These are phyloP conservation scores for Mycena filopes DNA, from an alignment of 768 basidiomycete genomes.

Conservation along the genomic window DNA sequence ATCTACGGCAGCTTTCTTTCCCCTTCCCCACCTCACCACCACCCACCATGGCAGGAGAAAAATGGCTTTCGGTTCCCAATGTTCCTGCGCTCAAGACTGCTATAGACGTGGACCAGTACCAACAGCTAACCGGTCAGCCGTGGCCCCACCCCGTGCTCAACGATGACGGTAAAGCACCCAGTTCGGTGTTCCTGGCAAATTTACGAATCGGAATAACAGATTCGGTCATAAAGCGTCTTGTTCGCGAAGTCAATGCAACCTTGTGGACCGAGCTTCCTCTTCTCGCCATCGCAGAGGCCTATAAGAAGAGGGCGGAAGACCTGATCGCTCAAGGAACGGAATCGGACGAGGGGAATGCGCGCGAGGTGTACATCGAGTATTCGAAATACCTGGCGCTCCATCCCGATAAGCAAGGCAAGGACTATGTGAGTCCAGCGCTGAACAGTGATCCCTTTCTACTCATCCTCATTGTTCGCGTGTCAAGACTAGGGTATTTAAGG, in stretches of 20 bases:
- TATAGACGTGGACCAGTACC: too few species aligned
- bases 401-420: not conserved
- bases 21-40: too few species aligned
- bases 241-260: not conserved
- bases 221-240: not conserved
- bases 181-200: too few species aligned
- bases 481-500: not conserved
- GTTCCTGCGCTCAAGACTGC: too few species aligned
- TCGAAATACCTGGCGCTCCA: not conserved
- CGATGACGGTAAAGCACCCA: too few species aligned
- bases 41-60: too few species aligned
- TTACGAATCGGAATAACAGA: not conserved
- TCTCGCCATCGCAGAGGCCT: slow-evolving; percentile 15
- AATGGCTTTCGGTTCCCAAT: too few species aligned
- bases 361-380: slow-evolving; percentile 5
- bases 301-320: slow-evolving; percentile 7
- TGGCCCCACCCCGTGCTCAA: too few species aligned
- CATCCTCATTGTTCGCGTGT: not conserved
- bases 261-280: slow-evolving; percentile 2
- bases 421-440: slow-evolving; percentile 9
- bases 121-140: too few species aligned
- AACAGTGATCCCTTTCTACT: too few species aligned
- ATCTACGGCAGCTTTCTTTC: too few species aligned
- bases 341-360: not conserved
- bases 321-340: not conserved